Base-by-base conservation (phyloP, 2,329 filamentous ascomycete genomes). In the Verticillium nonalfalfae region DNA sequence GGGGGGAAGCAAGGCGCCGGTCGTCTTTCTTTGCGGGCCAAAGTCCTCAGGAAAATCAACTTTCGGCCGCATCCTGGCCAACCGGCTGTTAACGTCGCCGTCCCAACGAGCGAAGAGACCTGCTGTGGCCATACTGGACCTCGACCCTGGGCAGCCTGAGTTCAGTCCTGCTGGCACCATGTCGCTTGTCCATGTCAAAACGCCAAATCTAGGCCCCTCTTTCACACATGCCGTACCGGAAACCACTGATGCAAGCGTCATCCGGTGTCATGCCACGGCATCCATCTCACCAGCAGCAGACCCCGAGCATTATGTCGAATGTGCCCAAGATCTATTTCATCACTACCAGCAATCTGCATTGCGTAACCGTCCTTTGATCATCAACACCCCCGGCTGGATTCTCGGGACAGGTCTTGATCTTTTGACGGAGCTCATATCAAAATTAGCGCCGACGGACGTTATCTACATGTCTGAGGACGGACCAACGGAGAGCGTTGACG, bases 101-200 rank as follows among this genome's bases (percentile, higher is more conserved):
- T 54, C 45, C 3, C 40, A 31, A 14, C 15, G 13, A 10, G n/a
- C 40, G 3, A 59, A 54, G 33, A 45, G 58, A 34, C 31, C 40
- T 34, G 58, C 58, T 26, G 31, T 89, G 33, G 81, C 79, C 60
- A 77, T 89, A n/a, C 79, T 95, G 7, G 91, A 66, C 67, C 78
- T 94, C 10, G 90, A 95, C 69, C 89, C 90, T 1, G 88, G 87
- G 0, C 90, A 93, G 68, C 89, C 90, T 2, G 90, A 93, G 69
- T 93, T 89, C 70, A 84, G 84, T 0, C 81, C 87, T 1, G 84
- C 87, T 0, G 90, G 90, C 0, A 86, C 89, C 14, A 69, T 94
- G 21, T 90, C 90, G 1, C 82, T 94, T 4, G 76, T 88, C 14
- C 79, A 84, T 34, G 74, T 93, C 11, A 78, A 76, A 1, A 73